These are phyloP conservation scores for Chlamydomonas sphaeroides DNA, from an alignment of 139 green algal species.

Conservation along the genomic window DNA sequence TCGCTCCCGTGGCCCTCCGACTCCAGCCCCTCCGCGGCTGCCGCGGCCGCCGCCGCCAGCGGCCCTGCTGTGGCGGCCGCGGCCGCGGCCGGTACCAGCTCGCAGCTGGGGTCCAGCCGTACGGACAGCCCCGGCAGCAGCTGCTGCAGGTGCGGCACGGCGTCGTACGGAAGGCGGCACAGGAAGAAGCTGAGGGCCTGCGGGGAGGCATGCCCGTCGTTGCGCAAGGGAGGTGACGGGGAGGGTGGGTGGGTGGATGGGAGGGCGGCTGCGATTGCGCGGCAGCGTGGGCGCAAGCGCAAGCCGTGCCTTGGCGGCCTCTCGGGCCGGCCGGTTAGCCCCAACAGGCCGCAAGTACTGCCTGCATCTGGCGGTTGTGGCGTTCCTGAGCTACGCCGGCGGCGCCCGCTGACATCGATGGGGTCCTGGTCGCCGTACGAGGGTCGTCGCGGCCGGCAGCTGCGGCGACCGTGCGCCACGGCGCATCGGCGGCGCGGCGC, in stretches of 20 bases:
- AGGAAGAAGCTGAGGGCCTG: constrained; percentile 10
- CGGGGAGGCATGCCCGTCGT: background rate
- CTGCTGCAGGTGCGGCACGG: background rate
- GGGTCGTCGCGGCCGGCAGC: too few species aligned
- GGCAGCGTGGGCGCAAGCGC: background rate
- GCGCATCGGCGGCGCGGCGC: too few species aligned
- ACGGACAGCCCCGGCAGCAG: background rate
- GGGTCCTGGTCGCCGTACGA: too few species aligned
- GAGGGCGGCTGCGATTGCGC: background rate
- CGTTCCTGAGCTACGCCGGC: too few species aligned
- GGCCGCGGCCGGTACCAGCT: background rate
- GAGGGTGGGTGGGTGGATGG: background rate
- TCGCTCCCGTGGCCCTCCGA: constrained; percentile 10
- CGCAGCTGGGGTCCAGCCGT: constrained; percentile 13
- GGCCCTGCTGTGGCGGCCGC: background rate
- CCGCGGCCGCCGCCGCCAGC: background rate
- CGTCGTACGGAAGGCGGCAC: background rate
- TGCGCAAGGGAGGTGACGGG: background rate
- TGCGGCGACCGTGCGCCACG: too few species aligned
- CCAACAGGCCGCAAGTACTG: too few species aligned
- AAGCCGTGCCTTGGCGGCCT: too few species aligned
- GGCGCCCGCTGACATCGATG: too few species aligned
- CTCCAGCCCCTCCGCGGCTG: too few species aligned
- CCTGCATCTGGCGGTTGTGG: too few species aligned
- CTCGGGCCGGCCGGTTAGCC: too few species aligned